These are phyloP conservation scores for Waltergamsia citrina DNA, from an alignment of 2,329 filamentous ascomycete species.

Conservation along the genomic window DNA sequence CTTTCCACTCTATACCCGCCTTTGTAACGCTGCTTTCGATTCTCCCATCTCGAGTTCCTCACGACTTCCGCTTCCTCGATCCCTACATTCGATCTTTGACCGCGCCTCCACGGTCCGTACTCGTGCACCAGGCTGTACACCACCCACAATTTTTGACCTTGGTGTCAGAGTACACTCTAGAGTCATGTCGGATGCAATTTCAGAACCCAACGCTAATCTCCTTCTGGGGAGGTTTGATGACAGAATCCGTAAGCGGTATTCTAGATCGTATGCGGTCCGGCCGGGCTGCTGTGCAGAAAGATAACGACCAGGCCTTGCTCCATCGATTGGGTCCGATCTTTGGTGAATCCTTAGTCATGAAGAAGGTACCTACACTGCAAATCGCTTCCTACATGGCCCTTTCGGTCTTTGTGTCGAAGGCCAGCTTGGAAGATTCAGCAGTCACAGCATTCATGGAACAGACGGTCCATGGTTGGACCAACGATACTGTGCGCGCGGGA, in stretches of 20 bases:
- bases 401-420: conserved; percentile 76
- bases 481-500: conserved; percentile 62
- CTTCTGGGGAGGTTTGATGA: conserved; percentile 86
- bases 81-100: conserved; percentile 76
- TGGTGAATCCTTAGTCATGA: conserved; percentile 67
- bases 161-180: conserved; percentile 71
- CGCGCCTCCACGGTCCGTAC: conserved; percentile 66
- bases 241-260: conserved; percentile 77
- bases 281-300: conserved; percentile 62
- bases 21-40: conserved; percentile 86
- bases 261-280: conserved; percentile 71
- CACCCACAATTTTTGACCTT: conserved; percentile 66
- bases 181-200: conserved; percentile 60
- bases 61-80: conserved; percentile 72
- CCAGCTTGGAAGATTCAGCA: conserved; percentile 65
- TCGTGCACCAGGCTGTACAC: conserved; percentile 76
- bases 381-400: conserved; percentile 88
- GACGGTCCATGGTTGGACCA: conserved; percentile 66
- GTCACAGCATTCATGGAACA: conserved; percentile 88
- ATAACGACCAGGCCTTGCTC: conserved; percentile 73
- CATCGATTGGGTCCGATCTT: conserved; percentile 58
- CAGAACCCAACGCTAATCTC: conserved; percentile 71
- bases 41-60: conserved; percentile 63
- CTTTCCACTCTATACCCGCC: conserved; percentile 78
- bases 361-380: conserved; percentile 67